Evolutionary conservation across 208 protist genomes (phyloP), one percentile per base, ranked within the genome.

Genomic region (Herpetomonas samuelpessoai): DNA sequence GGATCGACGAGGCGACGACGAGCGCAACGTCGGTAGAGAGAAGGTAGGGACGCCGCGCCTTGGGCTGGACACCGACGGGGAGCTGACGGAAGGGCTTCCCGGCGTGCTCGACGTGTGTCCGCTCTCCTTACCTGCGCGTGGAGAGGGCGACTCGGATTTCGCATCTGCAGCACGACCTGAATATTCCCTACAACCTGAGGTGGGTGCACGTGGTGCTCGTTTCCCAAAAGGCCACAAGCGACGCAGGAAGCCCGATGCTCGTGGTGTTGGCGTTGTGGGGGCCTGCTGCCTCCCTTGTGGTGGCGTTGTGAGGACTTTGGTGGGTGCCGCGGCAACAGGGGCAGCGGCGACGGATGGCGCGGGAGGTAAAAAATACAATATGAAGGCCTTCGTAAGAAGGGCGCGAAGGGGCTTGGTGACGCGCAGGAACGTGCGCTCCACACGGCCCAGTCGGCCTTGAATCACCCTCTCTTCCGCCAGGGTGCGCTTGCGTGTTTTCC

Each of bases 341-440:
- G 22, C 19, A 6, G 31, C 25, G 29, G 27, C 21, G n/a, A 14
- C 38, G 25, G 41, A n/a, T 22, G 27, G 7, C 9, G 28, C 24
- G 4, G 58, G 58, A 12, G 58, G 75, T 2, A 86, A 57, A 29
- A 86, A 82, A 49, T 81, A 82, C 47, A 73, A 39, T 30, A 48
- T 49, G 29, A 79, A 82, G n/a, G 73, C 79, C 22, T 44, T 45
- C 19, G 19, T 24, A 19, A 82, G 65, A 25, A 79, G 21, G 35
- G 45, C 56, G 56, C 74, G 79, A 7, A 82, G 28, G 12, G 79
- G 79, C 1, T 25, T n/a, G 18, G 79, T 82, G 35, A 74, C 44
- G 28, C n/a, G 16, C 53, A 72, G 55, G 49, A 82, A 73, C 27
- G 62, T 1, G 2, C 48, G 39, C 49, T 68, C 62, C 18, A 60